Evolutionary conservation across 208 protist genomes (phyloP), one percentile per base, ranked within the genome.

Genomic region (Leishmania major): DNA sequence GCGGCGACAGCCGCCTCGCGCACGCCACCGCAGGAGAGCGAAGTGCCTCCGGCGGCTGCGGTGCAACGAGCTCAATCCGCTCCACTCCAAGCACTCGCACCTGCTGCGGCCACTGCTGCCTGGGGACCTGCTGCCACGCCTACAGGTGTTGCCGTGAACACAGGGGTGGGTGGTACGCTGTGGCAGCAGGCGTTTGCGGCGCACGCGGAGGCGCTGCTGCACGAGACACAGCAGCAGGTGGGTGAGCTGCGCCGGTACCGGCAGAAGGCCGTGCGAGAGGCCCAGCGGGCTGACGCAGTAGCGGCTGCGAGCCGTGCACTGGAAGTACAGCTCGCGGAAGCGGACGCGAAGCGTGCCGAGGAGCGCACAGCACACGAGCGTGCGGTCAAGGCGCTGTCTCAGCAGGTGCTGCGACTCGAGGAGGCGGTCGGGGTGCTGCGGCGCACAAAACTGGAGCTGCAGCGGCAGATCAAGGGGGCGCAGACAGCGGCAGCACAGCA

Each of bases 321-420:
- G 57, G 57, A 86, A 64, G 47, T 3, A 0, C 35, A 71, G 66
- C 83, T 86, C 15, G 75, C 66, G 0, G 74, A 71, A 31, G 55
- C 40, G 19, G 67, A 79, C 5, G 17, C 66, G 49, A 15, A 4
- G 19, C 72, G 74, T 2, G 55, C 22, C 17, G 22, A 22, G 0
- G 74, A 75, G 75, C 47, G 43, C 1, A 3, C 8, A 25, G 15
- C 47, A n/a, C 83, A 86, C 37, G 35, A 62, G 0, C 31, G 11
- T 6, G 55, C 78, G 2, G 60, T 77, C 28, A 5, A 0, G 10
- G 66, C 72, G 11, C 74, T 86, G 1, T 86, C 83, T 1, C 49
- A 74, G 66, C 66, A 86, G 75, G 78, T 82, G 73, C 51, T 86
- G 43, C 35, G 49, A 62, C 78, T 83, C 28, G 83, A 86, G 40